Conservation (phyloP, 2,329 filamentous ascomycete genomes). For the Paecilomyces fulvus region DNA sequence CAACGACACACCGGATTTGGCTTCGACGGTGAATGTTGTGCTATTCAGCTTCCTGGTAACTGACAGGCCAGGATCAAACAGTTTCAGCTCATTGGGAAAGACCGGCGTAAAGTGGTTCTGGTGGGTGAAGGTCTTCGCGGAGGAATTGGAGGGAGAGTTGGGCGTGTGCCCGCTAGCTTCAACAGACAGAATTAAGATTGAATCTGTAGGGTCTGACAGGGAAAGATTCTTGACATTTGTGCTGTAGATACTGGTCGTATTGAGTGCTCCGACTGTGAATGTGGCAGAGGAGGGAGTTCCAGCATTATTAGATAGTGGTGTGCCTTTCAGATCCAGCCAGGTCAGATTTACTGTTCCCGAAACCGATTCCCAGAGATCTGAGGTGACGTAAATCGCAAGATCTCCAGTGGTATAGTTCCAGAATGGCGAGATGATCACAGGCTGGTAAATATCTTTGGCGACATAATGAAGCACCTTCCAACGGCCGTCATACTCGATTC, state of each 20-base stretch:
- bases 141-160: conserved; percentile 31
- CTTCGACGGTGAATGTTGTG: conserved; percentile 39
- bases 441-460: conserved; percentile 49
- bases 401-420: conserved; percentile 44
- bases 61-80: conserved; percentile 43
- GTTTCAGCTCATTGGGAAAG: conserved; percentile 36
- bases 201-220: conserved; percentile 24
- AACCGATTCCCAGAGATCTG: conserved; percentile 47
- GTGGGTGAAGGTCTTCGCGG: conserved; percentile 36
- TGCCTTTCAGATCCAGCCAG: conserved; percentile 47
- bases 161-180: conserved; percentile 39
- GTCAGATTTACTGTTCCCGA: conserved; percentile 39
- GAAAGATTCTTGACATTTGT: conserved; percentile 30
- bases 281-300: conserved; percentile 22
- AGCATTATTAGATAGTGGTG: conserved; percentile 28
- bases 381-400: conserved; percentile 48
- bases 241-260: conserved; percentile 42
- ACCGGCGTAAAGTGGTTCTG: conserved; percentile 44
- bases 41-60: conserved; percentile 24
- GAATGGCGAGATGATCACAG: conserved; percentile 52
- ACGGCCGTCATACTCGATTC: conserved; percentile 54
- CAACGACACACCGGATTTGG: conserved; percentile 41
- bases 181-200: conserved; percentile 39
- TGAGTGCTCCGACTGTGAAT: conserved; percentile 44
- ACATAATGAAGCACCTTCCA: conserved; percentile 57